Evolutionary conservation across 148 eudicot genomes (phyloP).

Genomic region (Agrostemma githago): DNA sequence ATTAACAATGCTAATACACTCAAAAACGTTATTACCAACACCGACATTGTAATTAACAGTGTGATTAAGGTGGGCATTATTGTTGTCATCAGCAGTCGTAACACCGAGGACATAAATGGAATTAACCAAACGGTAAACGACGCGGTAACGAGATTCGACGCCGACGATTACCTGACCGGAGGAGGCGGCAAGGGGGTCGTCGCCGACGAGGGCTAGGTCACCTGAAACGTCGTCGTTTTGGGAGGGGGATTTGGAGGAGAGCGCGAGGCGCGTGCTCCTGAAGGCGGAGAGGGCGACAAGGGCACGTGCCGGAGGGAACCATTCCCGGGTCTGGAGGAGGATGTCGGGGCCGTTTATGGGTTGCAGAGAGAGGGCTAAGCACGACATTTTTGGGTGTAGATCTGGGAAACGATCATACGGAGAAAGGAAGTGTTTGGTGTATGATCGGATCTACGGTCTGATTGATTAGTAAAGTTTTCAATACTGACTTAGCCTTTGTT

Average conservation of each 20-base stretch:
- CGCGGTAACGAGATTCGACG: conserved; percentile 65
- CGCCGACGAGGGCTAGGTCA: conserved; percentile 65
- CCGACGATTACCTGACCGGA: conserved; percentile 90
- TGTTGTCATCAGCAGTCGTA: conserved; percentile 62
- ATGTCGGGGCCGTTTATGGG: conserved; percentile 84
- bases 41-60: background rate
- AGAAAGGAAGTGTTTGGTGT: background rate
- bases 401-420: too few relatives aligned
- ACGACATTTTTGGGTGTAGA: conserved; percentile 44
- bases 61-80: conserved; percentile 9
- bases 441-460: background rate
- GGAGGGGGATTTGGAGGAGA: conserved; percentile 44
- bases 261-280: conserved; percentile 66
- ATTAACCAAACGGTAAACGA: conserved; percentile 82
- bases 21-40: conserved; percentile 50
- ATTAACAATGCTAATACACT: conserved; percentile 81
- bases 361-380: conserved; percentile 85
- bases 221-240: conserved; percentile 41
- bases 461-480: background rate
- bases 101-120: conserved; percentile 81
- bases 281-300: conserved; percentile 81
- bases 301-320: conserved; percentile 96
- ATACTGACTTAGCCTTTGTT: too few relatives aligned
- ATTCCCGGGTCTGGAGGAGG: conserved; percentile 91
- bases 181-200: conserved; percentile 86